Base-by-base conservation (phyloP, 2,329 filamentous ascomycete genomes). In the Huntiella moniliformis region DNA sequence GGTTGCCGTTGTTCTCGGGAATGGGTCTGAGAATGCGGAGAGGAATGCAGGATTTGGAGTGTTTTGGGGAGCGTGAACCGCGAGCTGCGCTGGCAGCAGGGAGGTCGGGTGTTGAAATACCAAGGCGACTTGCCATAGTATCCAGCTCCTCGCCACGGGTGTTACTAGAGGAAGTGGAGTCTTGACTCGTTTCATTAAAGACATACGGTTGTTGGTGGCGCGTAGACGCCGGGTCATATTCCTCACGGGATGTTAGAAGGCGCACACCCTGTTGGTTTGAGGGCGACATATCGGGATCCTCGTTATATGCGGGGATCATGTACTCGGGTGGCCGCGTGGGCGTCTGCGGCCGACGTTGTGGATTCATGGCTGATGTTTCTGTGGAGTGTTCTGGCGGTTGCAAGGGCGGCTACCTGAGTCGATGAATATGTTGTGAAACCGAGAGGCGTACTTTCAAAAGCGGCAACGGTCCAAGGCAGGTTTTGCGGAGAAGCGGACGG, bases 191-290 rank as follows among this genome's bases (percentile, higher is more conserved):
- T 28, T 28, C 36, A 35, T 36, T 40, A n/a, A 11, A 8, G 13
- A 48, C 74, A 64, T 77, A 77, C 73, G 68, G 64, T 56, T 64
- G 61, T 47, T 51, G 38, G 15, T 65, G 61, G 61, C 63, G 38
- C 61, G 51, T 31, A 67, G 61, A 40, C 31, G 40, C 46, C 12
- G 48, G 36, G 32, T 50, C 48, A 38, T 43, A 50, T 8, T 76
- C 73, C 55, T 78, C 74, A 58, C 74, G 66, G 5, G 73, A 77
- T 44, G 74, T 78, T 61, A 79, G 62, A 54, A 79, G 62, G 54
- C 75, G 67, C 46, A 79, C 67, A 51, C 67, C 70, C 32, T 73
- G 67, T 38, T 66, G 60, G 55, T 68, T 70, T 47, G 65, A 61
- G 35, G 62, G 62, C 13, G 65, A 64, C 46, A 43, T 57, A 52